Base-by-base conservation (phyloP, 2,329 filamentous ascomycete genomes). In the Tolypocladium ovalisporum region DNA sequence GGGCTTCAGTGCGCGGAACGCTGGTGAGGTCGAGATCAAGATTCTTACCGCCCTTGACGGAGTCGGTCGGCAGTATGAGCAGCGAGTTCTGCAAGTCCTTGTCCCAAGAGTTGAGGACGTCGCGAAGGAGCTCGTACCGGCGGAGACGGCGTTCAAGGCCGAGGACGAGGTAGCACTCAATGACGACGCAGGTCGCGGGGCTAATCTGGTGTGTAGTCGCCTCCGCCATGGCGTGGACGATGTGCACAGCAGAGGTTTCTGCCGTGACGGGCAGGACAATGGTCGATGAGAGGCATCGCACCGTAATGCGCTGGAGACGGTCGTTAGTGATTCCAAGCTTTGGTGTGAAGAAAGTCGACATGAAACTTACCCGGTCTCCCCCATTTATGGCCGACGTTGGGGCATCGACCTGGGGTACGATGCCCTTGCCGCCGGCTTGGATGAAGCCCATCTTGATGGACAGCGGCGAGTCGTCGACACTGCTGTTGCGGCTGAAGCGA, bases 31-130 rank as follows among this genome's bases (percentile, higher is more conserved):
- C 84, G 8, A 97, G 78, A 57, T 88, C 84, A 24, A 44, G 40
- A 6, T 40, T 40, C 8, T 72, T 69, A 60, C 81, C 75, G 55
- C 79, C 75, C n/a, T 80, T 76, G 6, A 77, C 75, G 2, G 78
- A 72, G 40, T 84, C 79, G 2, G 80, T 76, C 17, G 85, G 78
- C 56, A 86, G 74, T 27, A 97, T 78, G 22, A 88, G 73, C 17
- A 97, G 76, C 9, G 81, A 78, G 65, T 96, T 94, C 63, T 91
- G 86, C 2, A 80, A 77, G 68, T 96, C 91, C 49, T 80, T 78
- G 60, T 96, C 89, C 93, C 93, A 97, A 0, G 91, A 95, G 69
- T 96, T 95, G 80, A 97, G 82, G 27, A 96, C 83, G 65, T 96
- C 90, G 59, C 90, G 84, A 36, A 97, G 81, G 60, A 84, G 84